Base-by-base conservation (phyloP, 2,329 filamentous ascomycete genomes). In the Aspergillus piperis region DNA sequence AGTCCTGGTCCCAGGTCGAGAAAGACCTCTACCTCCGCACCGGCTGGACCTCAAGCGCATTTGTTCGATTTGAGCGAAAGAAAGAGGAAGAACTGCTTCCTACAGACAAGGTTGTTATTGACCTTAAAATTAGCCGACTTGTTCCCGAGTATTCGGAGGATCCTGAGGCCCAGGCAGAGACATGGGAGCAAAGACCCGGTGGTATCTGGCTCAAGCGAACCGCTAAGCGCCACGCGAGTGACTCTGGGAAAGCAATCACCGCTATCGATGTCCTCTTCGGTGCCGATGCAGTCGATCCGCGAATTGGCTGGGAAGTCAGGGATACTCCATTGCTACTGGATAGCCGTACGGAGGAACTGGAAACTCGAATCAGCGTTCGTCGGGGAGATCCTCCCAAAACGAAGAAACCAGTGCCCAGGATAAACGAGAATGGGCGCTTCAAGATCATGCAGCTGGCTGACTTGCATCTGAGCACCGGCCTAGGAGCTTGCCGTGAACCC, bases 391-490 rank as follows among this genome's bases (percentile, higher is more conserved):
- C 86, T 21, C 79, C 81, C 21, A 85, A 88, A 65, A 75, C 83
- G 38, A 84, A 87, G 70, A 92, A 89, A 73, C 90, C 90, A 0
- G 81, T 86, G 41, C 90, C 89, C 10, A 86, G 90, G 60, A 91
- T 99, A 64, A 85, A 86, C 47, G 92, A 96, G 63, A 92, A 95
- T 73, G 95, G 94, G 30, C 92, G 90, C 68, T 98, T 98, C 81
- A 98, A 98, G 81, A 96, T 99, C 65, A 87, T 99, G 84, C 95
- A 99, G 77, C 82, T 96, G 58, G 90, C 92, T n/a, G 95, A 99
- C 78, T 80, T 98, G 62, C 95, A 99, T 76, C 80, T 99, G 58
- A 94, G 92, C 71, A 99, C 95, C 2, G 95, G 94, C 8, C 83
- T 93, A 5, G 95, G 95, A 8, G 78, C 79, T 48, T 99, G 95